These are phyloP conservation scores for Apiospora phragmitis DNA, from an alignment of 2,329 filamentous ascomycete species.

Conservation along the genomic window DNA sequence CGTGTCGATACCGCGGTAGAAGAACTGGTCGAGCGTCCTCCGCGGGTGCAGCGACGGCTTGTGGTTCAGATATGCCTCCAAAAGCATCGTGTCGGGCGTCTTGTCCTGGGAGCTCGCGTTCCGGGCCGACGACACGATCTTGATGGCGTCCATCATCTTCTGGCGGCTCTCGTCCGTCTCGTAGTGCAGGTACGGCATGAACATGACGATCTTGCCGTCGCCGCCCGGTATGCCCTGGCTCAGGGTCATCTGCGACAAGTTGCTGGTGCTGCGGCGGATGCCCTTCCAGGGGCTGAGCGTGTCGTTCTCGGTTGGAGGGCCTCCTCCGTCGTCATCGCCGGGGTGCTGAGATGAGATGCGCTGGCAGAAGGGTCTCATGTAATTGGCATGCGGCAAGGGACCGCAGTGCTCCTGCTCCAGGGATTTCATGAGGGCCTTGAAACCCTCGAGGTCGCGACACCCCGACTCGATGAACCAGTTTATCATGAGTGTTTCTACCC, in stretches of 20 bases:
- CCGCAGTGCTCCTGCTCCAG: conserved; percentile 64
- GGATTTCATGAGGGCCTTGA: conserved; percentile 61
- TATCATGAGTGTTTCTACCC: conserved; percentile 59
- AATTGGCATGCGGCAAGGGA: conserved; percentile 57
- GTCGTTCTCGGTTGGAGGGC: conserved; percentile 23
- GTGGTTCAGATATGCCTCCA: conserved; percentile 47
- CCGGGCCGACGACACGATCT: conserved; percentile 26
- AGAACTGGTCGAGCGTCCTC: conserved; percentile 65
- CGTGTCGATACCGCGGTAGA: conserved; percentile 65
- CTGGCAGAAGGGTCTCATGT: conserved; percentile 61
- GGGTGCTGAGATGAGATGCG: conserved; percentile 42
- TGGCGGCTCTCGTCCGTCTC: conserved; percentile 56
- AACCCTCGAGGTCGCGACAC: conserved; percentile 61
- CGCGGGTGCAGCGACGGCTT: conserved; percentile 57
- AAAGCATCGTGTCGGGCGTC: conserved; percentile 44
- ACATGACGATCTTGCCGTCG: conserved; percentile 37
- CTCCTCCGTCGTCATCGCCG: conserved; percentile 29
- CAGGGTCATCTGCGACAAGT: conserved; percentile 21
- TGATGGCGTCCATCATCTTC: conserved; percentile 57
- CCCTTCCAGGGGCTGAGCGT: conserved; percentile 17
- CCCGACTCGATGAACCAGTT: conserved; percentile 66
- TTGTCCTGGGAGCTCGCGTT: conserved; percentile 30
- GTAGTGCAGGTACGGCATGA: conserved; percentile 67
- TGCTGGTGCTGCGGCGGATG: conserved; percentile 20
- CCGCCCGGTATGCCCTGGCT: conserved; percentile 19